Base-by-base conservation (phyloP, 2,329 filamentous ascomycete species). In the Fusarium metavorans region DNA sequence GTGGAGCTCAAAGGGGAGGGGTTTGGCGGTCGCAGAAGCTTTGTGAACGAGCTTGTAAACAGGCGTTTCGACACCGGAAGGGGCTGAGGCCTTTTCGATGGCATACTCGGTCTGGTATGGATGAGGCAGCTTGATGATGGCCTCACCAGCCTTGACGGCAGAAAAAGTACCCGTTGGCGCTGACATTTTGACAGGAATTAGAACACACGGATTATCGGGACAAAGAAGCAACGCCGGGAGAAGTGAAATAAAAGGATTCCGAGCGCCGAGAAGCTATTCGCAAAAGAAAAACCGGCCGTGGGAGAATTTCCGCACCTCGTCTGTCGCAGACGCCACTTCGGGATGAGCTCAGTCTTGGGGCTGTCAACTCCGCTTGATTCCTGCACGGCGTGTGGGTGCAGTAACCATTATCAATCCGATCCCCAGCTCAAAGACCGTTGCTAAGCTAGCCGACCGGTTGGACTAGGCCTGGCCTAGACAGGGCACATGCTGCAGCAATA, bases 31-130 rank as follows among this genome's bases (percentile, higher is more conserved):
- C 48, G 79, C 71, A 20, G 72, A 72, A 34, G 77, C 66, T 54
- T 80, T 82, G 58, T 78, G 79, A 50, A 72, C 77, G 54, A 88
- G 76, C 68, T 82, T 83, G 76, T 84, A 84, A 50, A 84, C 80
- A 30, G 75, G 65, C 11, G 73, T 57, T 32, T 74, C 68, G 27
- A 75, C 32, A 25, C 65, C 72, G 6, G 71, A 50, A 27, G 78
- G 73, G 13, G 77, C 64, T 20, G 78, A 71, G 56, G 75, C 78
- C 69, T 82, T 83, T 63, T 81, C 79, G 48, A 88, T 76, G 10
- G 81, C 76, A 78, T 87, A 88, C 63, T 86, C 83, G 41, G 84
- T 84, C 45, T 84, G 82, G 78, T 88, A 88, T 3, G 87, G 87
- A 73, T 88, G 85, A 64, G 87, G 87, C 39, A 88, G 85, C 81